Conservation (phyloP, 1,284 basidiomycete genomes). For the Marasmius sp. region DNA sequence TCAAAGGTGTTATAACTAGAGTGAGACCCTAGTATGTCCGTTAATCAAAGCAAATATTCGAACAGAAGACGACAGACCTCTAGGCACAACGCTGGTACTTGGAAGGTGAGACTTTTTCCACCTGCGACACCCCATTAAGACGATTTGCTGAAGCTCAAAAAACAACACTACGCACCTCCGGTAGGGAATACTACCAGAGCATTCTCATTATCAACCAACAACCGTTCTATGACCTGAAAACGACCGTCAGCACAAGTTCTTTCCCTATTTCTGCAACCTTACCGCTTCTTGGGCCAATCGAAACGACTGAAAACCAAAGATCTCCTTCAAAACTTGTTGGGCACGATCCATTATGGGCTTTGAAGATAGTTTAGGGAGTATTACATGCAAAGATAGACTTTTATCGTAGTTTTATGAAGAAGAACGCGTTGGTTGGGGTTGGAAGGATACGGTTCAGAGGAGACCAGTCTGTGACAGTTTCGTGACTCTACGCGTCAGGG, state of each 20-base stretch:
- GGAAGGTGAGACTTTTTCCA: constrained; percentile 51
- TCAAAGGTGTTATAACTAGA: constrained; percentile 67
- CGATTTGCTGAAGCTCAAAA: constrained; percentile 35
- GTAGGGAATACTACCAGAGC: constrained; percentile 39
- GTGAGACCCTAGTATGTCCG: constrained; percentile 52
- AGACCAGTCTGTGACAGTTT: too few relatives aligned
- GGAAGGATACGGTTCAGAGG: too few relatives aligned
- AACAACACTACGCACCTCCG: constrained; percentile 36
- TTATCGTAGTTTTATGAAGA: too few relatives aligned
- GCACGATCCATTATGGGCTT: not conserved
- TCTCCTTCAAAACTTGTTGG: not conserved
- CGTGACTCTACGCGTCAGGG: too few relatives aligned
- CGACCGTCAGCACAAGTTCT: not conserved
- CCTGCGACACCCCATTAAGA: constrained; percentile 25
- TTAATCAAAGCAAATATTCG: not conserved
- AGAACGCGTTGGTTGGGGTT: too few relatives aligned
- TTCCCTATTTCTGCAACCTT: not conserved
- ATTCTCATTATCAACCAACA: constrained; percentile 39
- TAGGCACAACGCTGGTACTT: constrained; percentile 63
- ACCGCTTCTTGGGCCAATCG: not conserved
- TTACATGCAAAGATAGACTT: too few relatives aligned
- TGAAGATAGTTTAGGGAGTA: too few relatives aligned
- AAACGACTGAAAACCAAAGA: not conserved
- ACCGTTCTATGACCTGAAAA: constrained; percentile 32
- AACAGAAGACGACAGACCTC: constrained; percentile 19